These are phyloP conservation scores for Sphagnum magellanicum DNA, from an alignment of 228 moss, liverwort and hornwort species.

Conservation along the genomic window DNA sequence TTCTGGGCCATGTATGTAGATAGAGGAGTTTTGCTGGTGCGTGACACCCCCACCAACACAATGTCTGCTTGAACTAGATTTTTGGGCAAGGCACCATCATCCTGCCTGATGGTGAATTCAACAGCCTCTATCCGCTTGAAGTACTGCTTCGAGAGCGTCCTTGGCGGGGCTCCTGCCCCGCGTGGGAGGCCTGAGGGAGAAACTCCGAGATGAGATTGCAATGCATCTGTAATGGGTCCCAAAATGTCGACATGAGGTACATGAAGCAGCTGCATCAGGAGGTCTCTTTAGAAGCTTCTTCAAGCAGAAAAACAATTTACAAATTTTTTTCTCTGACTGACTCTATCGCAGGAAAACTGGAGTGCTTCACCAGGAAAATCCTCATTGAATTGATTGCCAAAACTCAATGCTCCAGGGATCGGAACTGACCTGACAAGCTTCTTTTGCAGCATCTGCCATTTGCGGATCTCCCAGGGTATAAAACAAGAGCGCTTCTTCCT, in stretches of 20 bases:
- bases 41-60: conserved; percentile 77
- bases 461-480: conserved; percentile 79
- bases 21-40: conserved; percentile 95
- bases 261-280: conserved; percentile 39
- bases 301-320: no score
- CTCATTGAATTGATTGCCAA: no score
- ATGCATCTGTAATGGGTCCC: conserved; percentile 76
- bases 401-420: no score
- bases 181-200: conserved; percentile 85
- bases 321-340: no score
- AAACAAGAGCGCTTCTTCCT: conserved; percentile 69
- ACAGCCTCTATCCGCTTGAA: conserved; percentile 97
- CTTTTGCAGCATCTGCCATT: conserved; percentile 66
- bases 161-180: conserved; percentile 74
- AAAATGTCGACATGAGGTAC: conserved; percentile 83
- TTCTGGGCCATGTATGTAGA: conserved; percentile 98
- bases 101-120: conserved; percentile 91
- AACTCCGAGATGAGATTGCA: conserved; percentile 72
- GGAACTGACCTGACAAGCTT: conserved; percentile 57
- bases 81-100: conserved; percentile 86
- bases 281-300: no score
- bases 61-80: conserved; percentile 76
- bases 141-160: conserved; percentile 69
- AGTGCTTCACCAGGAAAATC: no score
- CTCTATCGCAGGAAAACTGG: no score